Conservation (phyloP, 75 land plant genomes). For the Cryptomeria japonica region DNA sequence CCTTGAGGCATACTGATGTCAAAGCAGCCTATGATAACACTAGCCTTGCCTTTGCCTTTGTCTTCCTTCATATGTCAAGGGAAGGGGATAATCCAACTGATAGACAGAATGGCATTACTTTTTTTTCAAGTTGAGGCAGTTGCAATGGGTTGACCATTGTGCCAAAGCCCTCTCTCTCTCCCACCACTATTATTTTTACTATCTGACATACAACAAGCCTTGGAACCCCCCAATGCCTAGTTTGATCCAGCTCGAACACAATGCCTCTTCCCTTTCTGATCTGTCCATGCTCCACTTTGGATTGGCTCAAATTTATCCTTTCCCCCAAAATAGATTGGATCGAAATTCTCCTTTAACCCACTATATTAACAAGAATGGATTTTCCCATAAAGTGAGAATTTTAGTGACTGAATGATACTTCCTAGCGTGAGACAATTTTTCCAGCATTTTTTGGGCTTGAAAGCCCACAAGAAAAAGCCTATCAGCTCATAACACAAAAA, state of each 20-base stretch:
- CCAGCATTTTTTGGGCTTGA: too few relatives aligned
- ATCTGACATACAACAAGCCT: conserved; percentile 74
- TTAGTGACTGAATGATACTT: too few relatives aligned
- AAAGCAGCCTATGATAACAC: neutral
- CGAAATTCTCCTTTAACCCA: too few relatives aligned
- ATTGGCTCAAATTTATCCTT: too few relatives aligned
- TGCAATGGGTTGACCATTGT: conserved; percentile 70
- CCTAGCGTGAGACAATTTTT: too few relatives aligned
- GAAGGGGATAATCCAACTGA: conserved; percentile 2
- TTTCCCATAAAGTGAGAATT: too few relatives aligned
- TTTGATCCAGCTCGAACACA: neutral
- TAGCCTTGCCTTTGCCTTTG: neutral
- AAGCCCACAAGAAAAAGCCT: too few relatives aligned
- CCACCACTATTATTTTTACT: conserved; percentile 23
- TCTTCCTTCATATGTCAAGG: neutral
- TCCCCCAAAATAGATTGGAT: too few relatives aligned
- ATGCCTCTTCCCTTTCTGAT: neutral
- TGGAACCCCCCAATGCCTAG: conserved; percentile 4
- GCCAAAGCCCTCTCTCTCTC: conserved; percentile 49
- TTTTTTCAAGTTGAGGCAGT: conserved; percentile 86
- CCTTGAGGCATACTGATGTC: conserved; percentile 12
- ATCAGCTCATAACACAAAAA: too few relatives aligned
- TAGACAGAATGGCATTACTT: conserved; percentile 44
- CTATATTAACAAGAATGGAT: too few relatives aligned
- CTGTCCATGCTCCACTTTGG: too few relatives aligned